Conservation (phyloP, 305 asterid genomes). For the Fraxinus floribunda region DNA sequence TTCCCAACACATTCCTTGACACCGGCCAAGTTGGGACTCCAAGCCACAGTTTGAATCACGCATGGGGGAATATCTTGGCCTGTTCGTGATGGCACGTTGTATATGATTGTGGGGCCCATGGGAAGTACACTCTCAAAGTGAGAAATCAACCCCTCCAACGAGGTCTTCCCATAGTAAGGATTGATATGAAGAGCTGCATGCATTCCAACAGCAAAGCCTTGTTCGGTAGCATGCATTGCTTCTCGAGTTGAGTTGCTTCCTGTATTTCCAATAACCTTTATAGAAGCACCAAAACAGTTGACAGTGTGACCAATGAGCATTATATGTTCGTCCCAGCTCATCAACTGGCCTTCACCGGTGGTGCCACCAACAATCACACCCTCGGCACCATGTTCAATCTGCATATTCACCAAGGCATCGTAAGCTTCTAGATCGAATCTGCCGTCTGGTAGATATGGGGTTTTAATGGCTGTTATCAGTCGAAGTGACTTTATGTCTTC, state of each 20-base stretch:
- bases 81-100: slow-evolving; percentile 92
- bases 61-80: slow-evolving; percentile 86
- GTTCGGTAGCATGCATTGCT: slow-evolving; percentile 94
- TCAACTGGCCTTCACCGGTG: slow-evolving; percentile 93
- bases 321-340: slow-evolving; percentile 98
- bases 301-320: slow-evolving; percentile 98
- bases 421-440: slow-evolving; percentile 94
- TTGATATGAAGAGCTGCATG: slow-evolving; percentile 95
- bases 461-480: slow-evolving; percentile 87
- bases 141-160: slow-evolving; percentile 69
- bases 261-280: slow-evolving; percentile 88
- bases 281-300: slow-evolving; percentile 79
- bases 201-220: slow-evolving; percentile 98
- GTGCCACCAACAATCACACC: slow-evolving; percentile 96
- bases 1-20: slow-evolving; percentile 86
- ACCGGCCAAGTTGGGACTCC: slow-evolving; percentile 74
- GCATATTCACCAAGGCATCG: slow-evolving; percentile 75
- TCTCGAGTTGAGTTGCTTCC: slow-evolving; percentile 96
- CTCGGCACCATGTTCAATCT: slow-evolving; percentile 81
- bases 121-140: slow-evolving; percentile 81
- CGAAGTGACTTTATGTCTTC: slow-evolving; percentile 78
- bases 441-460: slow-evolving; percentile 96
- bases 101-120: slow-evolving; percentile 92
- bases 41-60: slow-evolving; percentile 46
- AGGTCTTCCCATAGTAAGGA: slow-evolving; percentile 95